Base-by-base conservation (phyloP, 192 early-diverging fungal species). In the Mortierella hygrophila region DNA sequence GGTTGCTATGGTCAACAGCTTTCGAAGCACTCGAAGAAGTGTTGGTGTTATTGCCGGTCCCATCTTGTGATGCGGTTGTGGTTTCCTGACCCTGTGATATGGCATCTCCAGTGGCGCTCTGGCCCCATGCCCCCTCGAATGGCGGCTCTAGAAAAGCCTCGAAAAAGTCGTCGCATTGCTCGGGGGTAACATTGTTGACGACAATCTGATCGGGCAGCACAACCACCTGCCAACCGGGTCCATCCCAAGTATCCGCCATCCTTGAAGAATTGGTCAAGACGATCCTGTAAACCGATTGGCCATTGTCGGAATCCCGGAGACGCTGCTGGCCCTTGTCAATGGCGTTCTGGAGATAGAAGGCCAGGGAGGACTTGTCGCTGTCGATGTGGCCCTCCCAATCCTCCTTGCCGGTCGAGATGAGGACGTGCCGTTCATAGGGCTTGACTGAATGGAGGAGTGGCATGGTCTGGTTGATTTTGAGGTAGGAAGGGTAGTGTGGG, bases 361-460 rank as follows among this genome's bases (percentile, higher is more conserved):
- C 91, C 8, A 93, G 77, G 1, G 82, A 88, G 29, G 42, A 81
- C 20, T 79, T 81, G 72, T 92, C 91, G 63, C 90, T 88, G 42
- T 92, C 91, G 55, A 93, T 93, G 32, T 88, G 82, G 2, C 83
- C 65, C 7, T 81, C 49, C 92, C 92, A 93, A 70, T 93, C 91
- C 4, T 77, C 77, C 63, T 88, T 74, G 4, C 90, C 91, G 0
- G 92, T 93, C 35, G 89, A 87, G n/a, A 93, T 92, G 72, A 92
- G 72, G 52, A 93, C 87, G 76, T 93, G 92, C 13, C 90, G 89
- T 6, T 88, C 71, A 70, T 93, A 93, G 4, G 92, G 91, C 55
- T 90, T 90, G 47, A 92, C 90, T 15, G 91, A 88, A 35, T 89
- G 89, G 26, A 90, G 70, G 13, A 93, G 70, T 13, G 87, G 74